These are phyloP conservation scores for Alternaria tenuissima DNA, from an alignment of 2,329 filamentous ascomycete species.

Conservation along the genomic window DNA sequence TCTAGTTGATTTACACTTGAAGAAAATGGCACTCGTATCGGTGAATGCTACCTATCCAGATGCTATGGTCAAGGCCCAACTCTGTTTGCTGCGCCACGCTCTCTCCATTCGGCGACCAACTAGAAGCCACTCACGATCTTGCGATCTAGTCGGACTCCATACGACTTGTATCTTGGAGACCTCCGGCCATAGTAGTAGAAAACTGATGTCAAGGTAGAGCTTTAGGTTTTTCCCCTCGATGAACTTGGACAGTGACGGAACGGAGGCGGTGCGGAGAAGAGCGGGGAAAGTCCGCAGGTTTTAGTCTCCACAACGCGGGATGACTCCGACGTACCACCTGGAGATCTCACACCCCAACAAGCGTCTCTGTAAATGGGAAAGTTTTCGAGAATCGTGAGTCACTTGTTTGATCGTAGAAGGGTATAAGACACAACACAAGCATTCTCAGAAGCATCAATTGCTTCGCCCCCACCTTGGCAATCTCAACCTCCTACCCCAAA, in stretches of 20 bases:
- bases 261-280: background rate
- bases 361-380: no score
- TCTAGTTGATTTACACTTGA: background rate
- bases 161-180: rapidly evolving
- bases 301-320: background rate
- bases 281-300: background rate
- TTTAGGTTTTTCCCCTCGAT: background rate
- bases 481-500: background rate
- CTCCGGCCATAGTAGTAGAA: rapidly evolving
- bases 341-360: background rate
- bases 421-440: background rate
- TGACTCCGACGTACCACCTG: background rate
- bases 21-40: background rate
- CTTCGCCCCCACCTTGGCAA: background rate
- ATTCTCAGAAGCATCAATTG: background rate
- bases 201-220: background rate
- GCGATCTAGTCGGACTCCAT: background rate
- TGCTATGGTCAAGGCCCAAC: background rate
- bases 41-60: background rate
- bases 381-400: background rate
- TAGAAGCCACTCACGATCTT: background rate
- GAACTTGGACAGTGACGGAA: background rate
- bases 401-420: background rate
- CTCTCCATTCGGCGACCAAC: background rate
- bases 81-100: background rate